phyloP scores from a whole-genome alignment of 768 basidiomycete genomes.

The Amanita polypyramis region DNA sequence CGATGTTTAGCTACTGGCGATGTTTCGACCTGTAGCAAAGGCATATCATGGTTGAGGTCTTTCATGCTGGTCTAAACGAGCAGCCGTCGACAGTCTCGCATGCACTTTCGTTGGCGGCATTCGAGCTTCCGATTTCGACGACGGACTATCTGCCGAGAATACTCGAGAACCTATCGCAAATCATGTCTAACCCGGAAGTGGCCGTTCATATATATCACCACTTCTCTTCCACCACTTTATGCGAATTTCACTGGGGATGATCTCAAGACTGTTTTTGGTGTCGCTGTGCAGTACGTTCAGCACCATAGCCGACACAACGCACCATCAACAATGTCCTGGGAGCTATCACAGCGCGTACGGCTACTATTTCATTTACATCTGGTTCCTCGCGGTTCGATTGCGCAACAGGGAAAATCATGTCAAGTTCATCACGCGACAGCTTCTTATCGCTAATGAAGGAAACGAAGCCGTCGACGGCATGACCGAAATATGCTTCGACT shows the following conservation, averaged over 20 bases:
- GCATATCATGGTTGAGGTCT: constrained; percentile 64
- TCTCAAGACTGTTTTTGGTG: constrained; percentile 89
- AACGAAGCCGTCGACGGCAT: constrained; percentile 70
- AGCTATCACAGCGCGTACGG: constrained; percentile 85
- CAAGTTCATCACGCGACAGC: constrained; percentile 75
- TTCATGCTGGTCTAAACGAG: constrained; percentile 59
- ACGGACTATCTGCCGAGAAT: constrained; percentile 72
- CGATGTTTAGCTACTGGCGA: constrained; percentile 77
- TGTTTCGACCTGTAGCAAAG: constrained; percentile 62
- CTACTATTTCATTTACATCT: constrained; percentile 85
- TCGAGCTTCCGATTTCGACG: constrained; percentile 76
- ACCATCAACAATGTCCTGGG: constrained; percentile 62
- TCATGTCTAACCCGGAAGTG: constrained; percentile 90
- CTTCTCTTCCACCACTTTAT: constrained; percentile 68
- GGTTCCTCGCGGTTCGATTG: constrained; percentile 86
- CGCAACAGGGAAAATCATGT: constrained; percentile 75
- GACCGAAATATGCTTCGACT: constrained; percentile 96
- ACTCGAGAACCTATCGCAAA: constrained; percentile 79
- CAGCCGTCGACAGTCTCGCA: constrained; percentile 74
- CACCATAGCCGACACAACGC: constrained; percentile 65
- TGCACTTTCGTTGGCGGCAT: constrained; percentile 78
- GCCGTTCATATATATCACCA: constrained; percentile 91
- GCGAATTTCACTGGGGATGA: constrained; percentile 87
- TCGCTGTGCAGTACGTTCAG: constrained; percentile 89
- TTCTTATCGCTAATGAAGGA: constrained; percentile 78